Evolutionary conservation across 1,139 yeast species (phyloP).

Genomic region (Yamadazyma taylorii): DNA sequence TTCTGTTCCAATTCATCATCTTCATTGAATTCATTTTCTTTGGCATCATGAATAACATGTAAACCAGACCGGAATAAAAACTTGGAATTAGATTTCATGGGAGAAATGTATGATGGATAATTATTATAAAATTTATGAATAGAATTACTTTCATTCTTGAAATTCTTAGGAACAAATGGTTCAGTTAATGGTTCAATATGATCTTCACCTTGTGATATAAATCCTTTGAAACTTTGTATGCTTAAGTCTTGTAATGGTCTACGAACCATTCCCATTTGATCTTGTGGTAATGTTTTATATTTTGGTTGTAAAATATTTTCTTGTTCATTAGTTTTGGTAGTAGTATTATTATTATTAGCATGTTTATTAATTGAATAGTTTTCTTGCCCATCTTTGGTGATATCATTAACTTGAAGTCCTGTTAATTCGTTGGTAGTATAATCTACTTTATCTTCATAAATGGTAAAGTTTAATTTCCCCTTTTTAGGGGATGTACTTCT

Average conservation of each 20-base stretch:
- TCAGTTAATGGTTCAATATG: slow-evolving; percentile 21
- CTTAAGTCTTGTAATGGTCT: slow-evolving; percentile 35
- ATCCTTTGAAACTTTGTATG: slow-evolving; percentile 38
- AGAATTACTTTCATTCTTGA: slow-evolving; percentile 34
- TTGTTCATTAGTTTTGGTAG: slow-evolving; percentile 27
- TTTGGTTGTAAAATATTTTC: slow-evolving; percentile 49
- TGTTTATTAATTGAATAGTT: slow-evolving; percentile 5
- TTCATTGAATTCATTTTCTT: slow-evolving; percentile 19
- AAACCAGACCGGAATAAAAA: slow-evolving; percentile 15
- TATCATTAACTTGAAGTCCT: slow-evolving; percentile 8
- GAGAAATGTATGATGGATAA: slow-evolving; percentile 17
- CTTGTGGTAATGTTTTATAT: slow-evolving; percentile 16
- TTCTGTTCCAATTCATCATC: slow-evolving; percentile 32
- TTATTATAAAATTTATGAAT: slow-evolving; percentile 29
- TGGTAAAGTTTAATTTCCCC: slow-evolving; percentile 24
- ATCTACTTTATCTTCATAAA: slow-evolving; percentile 35
- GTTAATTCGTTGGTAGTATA: slow-evolving; percentile 9
- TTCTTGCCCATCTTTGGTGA: slow-evolving; percentile 17
- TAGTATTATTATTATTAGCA: not conserved
- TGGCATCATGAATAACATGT: slow-evolving; percentile 16
- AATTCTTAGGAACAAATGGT: slow-evolving; percentile 34
- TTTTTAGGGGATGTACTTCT: slow-evolving; percentile 9
- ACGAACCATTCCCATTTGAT: slow-evolving; percentile 18
- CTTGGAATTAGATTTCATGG: slow-evolving; percentile 15
- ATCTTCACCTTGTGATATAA: slow-evolving; percentile 16